These are phyloP conservation scores for Fomitopsis betulina DNA, from an alignment of 1,284 basidiomycete genomes.

Conservation along the genomic window DNA sequence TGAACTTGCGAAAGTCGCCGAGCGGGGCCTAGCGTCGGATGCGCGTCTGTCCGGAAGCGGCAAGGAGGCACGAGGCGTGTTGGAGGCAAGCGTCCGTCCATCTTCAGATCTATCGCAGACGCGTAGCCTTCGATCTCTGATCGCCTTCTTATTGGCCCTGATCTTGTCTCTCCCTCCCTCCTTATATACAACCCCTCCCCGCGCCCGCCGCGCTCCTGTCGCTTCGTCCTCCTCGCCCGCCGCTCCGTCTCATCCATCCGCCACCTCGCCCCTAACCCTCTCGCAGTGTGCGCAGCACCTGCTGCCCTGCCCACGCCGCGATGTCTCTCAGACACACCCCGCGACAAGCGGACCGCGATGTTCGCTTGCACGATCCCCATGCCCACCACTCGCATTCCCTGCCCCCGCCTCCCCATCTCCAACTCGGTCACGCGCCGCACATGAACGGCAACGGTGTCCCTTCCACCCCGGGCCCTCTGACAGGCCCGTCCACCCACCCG, in stretches of 20 bases:
- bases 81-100: constrained; percentile 14
- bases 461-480: constrained; percentile 37
- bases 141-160: constrained; percentile 35
- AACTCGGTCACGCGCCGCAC: constrained; percentile 37
- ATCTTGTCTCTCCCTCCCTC: constrained; percentile 30
- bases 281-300: constrained; percentile 16
- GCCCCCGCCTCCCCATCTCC: constrained; percentile 30
- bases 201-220: constrained; percentile 23
- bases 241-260: constrained; percentile 34
- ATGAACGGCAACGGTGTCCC: constrained; percentile 46
- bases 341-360: constrained; percentile 57
- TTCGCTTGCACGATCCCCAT: constrained; percentile 57
- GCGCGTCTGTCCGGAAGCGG: constrained; percentile 4
- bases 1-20: constrained; percentile 14
- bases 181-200: constrained; percentile 31
- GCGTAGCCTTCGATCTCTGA: constrained; percentile 27
- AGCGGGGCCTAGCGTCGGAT: constrained; percentile 7
- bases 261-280: constrained; percentile 23
- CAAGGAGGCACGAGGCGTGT: constrained; percentile 7
- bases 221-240: constrained; percentile 35
- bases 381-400: constrained; percentile 41
- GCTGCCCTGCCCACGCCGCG: constrained; percentile 22
- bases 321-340: constrained; percentile 64
- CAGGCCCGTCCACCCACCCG: constrained; percentile 34
- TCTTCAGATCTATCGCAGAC: constrained; percentile 23